These are phyloP conservation scores for Schrenkiella parvula DNA, from an alignment of 345 rosid genomes.

Conservation along the genomic window DNA sequence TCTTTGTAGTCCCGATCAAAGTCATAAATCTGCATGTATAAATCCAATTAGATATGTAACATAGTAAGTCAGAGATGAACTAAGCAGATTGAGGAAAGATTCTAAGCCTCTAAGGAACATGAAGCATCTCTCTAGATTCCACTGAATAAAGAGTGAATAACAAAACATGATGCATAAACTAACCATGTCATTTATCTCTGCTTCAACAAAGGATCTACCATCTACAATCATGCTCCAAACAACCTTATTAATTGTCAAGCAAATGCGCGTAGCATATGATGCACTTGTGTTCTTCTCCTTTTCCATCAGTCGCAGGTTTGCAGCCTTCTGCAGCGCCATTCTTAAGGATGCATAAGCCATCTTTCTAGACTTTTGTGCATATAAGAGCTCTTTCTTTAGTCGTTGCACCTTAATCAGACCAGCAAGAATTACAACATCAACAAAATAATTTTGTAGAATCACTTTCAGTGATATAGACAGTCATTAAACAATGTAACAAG, in stretches of 20 bases:
- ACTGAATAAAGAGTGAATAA: background rate
- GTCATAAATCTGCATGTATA: conserved; percentile 64
- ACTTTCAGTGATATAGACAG: background rate
- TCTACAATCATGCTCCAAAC: conserved; percentile 95
- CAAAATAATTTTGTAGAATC: background rate
- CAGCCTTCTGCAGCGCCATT: conserved; percentile 74
- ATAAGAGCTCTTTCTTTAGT: conserved; percentile 64
- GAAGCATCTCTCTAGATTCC: background rate
- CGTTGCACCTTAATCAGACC: conserved; percentile 62
- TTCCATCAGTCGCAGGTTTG: conserved; percentile 73
- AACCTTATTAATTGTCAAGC: conserved; percentile 71
- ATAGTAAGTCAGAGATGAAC: background rate
- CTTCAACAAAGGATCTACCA: conserved; percentile 94
- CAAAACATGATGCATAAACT: conserved; percentile 16
- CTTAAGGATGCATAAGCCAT: conserved; percentile 68
- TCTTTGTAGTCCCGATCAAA: conserved; percentile 97
- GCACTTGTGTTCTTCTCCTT: conserved; percentile 97
- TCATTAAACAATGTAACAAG: too few species aligned
- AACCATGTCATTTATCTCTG: conserved; percentile 97
- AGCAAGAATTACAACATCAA: conserved; percentile 2
- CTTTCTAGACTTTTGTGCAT: conserved; percentile 68
- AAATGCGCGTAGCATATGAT: conserved; percentile 89
- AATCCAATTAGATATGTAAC: background rate
- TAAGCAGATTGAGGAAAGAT: background rate
- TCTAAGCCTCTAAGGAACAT: background rate